Base-by-base conservation (phyloP, 306 rosid genomes). In the Fragaria ananassa region DNA sequence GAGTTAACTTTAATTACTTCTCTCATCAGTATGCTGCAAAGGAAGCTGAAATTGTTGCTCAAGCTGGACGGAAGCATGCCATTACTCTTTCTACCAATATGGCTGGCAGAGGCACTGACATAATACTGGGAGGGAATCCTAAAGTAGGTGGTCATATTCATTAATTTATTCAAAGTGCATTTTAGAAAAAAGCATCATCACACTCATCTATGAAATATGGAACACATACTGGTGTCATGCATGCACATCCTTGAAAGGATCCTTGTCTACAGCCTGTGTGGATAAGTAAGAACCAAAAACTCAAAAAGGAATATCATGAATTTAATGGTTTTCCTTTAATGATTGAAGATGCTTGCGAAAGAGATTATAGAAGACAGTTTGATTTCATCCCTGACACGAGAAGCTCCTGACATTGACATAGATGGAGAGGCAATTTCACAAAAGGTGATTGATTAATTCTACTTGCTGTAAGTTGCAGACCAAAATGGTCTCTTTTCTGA, bases 81-180 rank as follows among this genome's bases (percentile, higher is more conserved):
- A 95, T 94, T 80, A 94, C 97, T 80, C 85, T 94, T 83, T 94
- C 98, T 61, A 94, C 98, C 79, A 94, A 94, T 84, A 94, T 95
- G 97, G 98, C 98, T 79, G 98, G 98, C 79, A 90, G 98, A 86
- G 98, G 98, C 86, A 95, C 97, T 62, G 97, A 92, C 85, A 95
- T 95, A 87, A 95, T 95, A 84, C 90, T 94, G 25, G 98, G 97
- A 76, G 98, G 98, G 84, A 94, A 94, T 90, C 98, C 98, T 67
- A 92, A 92, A 84, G 98, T 92, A 87, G 75, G 87, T 86, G 11
- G 70, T 29, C 84, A 70, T 68, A 69, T 68, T 76, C 34, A 19
- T 69, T 45, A 46, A 15, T 70, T 10, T 31, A 31, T 64, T 65
- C 29, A 21, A 53, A 50, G 10, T 72, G 62, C 29, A 3, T 6